phyloP scores from a whole-genome alignment of 2,329 filamentous ascomycete species.

The Trichothecium roseum region DNA sequence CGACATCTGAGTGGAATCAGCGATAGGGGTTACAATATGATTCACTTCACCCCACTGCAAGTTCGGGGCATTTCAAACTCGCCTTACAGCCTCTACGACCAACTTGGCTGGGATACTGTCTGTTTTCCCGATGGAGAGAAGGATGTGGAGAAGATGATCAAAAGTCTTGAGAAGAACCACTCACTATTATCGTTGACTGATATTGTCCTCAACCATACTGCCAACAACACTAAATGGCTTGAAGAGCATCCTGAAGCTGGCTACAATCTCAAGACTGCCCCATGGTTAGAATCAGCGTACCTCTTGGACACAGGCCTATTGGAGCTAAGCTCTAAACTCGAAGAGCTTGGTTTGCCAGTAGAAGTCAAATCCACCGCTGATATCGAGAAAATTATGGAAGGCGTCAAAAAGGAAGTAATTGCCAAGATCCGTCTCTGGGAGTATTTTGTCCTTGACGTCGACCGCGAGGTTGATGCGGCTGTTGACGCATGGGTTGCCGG shows the following conservation, averaged over 20 bases:
- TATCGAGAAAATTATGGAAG: conserved; percentile 71
- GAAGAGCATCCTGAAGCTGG: conserved; percentile 90
- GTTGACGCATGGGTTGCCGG: conserved; percentile 62
- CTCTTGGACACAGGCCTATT: conserved; percentile 53
- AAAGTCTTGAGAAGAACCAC: conserved; percentile 74
- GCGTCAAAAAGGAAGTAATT: conserved; percentile 71
- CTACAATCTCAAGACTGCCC: conserved; percentile 87
- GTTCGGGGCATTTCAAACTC: conserved; percentile 84
- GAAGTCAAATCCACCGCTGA: conserved; percentile 62
- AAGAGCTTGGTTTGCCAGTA: conserved; percentile 62
- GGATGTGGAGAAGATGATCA: conserved; percentile 67
- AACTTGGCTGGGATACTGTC: conserved; percentile 72
- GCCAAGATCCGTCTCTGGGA: conserved; percentile 78
- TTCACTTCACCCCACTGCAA: conserved; percentile 94
- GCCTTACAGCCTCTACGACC: conserved; percentile 92
- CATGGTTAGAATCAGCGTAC: conserved; percentile 59
- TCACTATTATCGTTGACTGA: conserved; percentile 84
- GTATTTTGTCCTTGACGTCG: conserved; percentile 77
- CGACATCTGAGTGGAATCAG: conserved; percentile 81
- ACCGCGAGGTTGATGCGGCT: conserved; percentile 57
- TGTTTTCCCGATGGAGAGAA: conserved; percentile 78
- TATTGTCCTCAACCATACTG: conserved; percentile 96
- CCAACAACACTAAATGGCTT: conserved; percentile 90
- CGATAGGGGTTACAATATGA: conserved; percentile 93
- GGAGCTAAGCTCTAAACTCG: conserved; percentile 67